Conservation (phyloP, 176 grass and related monocot genomes). For the Bothriochloa decipiens region DNA sequence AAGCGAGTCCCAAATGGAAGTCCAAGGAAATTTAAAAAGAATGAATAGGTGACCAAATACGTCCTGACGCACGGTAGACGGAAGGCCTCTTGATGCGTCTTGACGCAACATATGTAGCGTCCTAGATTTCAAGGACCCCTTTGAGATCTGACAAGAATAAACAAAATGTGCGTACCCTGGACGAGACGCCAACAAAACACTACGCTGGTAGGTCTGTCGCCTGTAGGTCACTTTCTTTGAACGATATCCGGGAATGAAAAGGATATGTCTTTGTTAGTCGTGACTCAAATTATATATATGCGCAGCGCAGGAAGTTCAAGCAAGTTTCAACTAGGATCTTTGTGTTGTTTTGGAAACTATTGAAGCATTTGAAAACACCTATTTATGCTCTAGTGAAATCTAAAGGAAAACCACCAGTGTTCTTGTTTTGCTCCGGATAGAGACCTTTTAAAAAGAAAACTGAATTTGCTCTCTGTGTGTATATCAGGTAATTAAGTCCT, state of each 20-base stretch:
- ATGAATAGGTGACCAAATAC: background rate
- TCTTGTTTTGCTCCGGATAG: background rate
- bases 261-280: background rate
- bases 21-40: background rate
- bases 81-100: background rate
- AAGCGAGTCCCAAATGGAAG: background rate
- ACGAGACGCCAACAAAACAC: background rate
- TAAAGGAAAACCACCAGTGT: background rate
- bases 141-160: background rate
- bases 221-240: conserved; percentile 11
- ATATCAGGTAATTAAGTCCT: background rate
- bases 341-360: background rate
- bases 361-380: background rate
- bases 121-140: background rate
- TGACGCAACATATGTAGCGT: background rate
- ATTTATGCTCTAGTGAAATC: background rate
- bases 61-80: background rate
- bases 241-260: background rate
- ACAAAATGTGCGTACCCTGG: background rate
- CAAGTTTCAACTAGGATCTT: background rate
- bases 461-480: background rate
- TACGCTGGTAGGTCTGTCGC: background rate
- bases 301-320: background rate
- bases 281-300: background rate
- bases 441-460: background rate